Percentiles rank a stretch among this genome's conserved stretches.
These are phyloP conservation scores for Fragaria vesca DNA, from an alignment of 306 rosid species.

Conservation along the genomic window DNA sequence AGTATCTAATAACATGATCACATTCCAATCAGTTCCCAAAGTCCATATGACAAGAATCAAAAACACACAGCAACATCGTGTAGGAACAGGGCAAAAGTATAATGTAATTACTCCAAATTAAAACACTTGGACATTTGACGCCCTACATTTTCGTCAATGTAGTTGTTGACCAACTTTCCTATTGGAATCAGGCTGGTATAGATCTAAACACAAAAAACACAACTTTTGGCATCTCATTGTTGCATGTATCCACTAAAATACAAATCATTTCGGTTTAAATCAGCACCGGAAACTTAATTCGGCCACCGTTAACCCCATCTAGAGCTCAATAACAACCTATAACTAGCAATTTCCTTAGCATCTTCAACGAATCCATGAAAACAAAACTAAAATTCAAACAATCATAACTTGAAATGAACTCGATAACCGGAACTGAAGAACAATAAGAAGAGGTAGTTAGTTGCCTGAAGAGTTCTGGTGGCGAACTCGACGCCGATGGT, in stretches of 20 bases:
- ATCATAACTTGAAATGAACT: not conserved
- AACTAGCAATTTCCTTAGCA: not conserved
- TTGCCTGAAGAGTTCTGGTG: constrained; percentile 92
- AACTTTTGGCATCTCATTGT: too few species aligned
- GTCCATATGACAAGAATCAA: not conserved
- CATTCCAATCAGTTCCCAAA: not conserved
- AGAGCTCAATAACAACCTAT: not conserved
- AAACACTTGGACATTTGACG: not conserved
- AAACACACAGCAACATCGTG: not conserved
- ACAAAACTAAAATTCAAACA: not conserved
- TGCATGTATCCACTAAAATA: not conserved
- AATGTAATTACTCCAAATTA: not conserved
- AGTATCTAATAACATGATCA: not conserved
- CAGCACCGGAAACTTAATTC: not conserved
- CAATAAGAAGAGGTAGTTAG: not conserved
- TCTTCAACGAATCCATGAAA: not conserved
- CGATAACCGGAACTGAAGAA: not conserved
- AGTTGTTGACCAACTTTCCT: not conserved
- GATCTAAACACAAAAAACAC: not conserved
- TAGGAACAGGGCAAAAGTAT: not conserved
- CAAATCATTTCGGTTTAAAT: not conserved
- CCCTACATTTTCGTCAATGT: not conserved
- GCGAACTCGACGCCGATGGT: constrained; percentile 98
- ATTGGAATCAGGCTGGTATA: not conserved
- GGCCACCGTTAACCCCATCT: not conserved